Evolutionary conservation across 2,329 filamentous ascomycete species (phyloP), one percentile per base, ranked within the genome.

Genomic region (Clonostachys rhizophaga): DNA sequence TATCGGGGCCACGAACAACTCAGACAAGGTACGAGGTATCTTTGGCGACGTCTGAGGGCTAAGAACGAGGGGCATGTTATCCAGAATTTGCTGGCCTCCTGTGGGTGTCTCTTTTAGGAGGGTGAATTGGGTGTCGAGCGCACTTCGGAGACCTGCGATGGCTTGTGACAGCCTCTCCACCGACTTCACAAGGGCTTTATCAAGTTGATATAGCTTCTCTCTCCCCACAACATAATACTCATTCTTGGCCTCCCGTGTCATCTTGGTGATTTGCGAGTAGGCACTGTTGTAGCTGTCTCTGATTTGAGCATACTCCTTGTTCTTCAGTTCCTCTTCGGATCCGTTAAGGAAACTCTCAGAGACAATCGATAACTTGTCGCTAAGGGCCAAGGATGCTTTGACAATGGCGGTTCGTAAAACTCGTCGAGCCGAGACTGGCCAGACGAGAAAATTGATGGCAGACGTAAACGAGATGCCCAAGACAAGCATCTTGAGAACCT

Each of bases 141-240:
- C 91, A 71, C 91, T 96, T 54, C 91, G 81, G 58, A 99, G 71
- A 8, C 92, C 94, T 63, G 92, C 91, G 53, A 96, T 86, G 54
- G 90, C 91, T 62, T 96, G 91, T 5, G 89, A 85, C 30, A 97
- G 76, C 42, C 82, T 84, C 62, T 95, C 89, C 58, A 97, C 81
- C 54, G 89, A 92, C 58, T 89, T 86, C 41, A 92, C 87, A 5
- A 97, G 77, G 20, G 80, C 83, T 53, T 86, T 85, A 58, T 96
- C 89, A 4, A 95, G 76, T 36, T 78, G 76, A 62, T 95, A 95
- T 51, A 92, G 79, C 47, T 78, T 78, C 62, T 96, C 91, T 4
- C 81, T 84, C 2, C 92, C 92, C 5, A 90, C 65, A 3, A 91
- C 71, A 58, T 89, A 96, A 59, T 96, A 89, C 64, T 97, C 92